phyloP scores from a whole-genome alignment of 768 basidiomycete species.

The Sporobolomyces pararoseus region DNA sequence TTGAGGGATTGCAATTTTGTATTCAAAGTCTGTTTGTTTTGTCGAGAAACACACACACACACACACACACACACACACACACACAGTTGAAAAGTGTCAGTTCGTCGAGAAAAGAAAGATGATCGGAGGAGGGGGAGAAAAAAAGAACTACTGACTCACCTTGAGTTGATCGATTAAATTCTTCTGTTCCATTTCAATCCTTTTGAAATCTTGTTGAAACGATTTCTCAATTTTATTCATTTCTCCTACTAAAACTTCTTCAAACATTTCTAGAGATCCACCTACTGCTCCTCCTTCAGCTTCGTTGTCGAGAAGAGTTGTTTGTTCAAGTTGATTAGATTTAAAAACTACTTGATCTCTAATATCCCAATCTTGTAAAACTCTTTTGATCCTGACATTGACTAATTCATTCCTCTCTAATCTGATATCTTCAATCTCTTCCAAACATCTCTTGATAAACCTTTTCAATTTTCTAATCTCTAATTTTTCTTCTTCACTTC shows the following conservation, averaged over 20 bases:
- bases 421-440: background rate
- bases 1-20: slow-evolving; percentile 61
- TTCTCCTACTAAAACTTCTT: slow-evolving; percentile 72
- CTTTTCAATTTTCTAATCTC: background rate
- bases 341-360: too few species aligned
- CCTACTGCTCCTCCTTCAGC: slow-evolving; percentile 50
- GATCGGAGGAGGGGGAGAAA: too few species aligned
- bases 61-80: too few species aligned
- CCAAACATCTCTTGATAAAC: background rate
- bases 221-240: slow-evolving; percentile 76
- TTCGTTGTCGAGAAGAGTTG: too few species aligned
- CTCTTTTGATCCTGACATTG: too few species aligned
- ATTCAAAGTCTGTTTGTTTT: slow-evolving; percentile 61
- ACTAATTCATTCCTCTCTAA: too few species aligned
- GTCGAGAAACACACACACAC: too few species aligned
- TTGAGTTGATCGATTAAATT: slow-evolving; percentile 64
- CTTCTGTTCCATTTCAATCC: slow-evolving; percentile 59
- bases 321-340: slow-evolving; percentile 42
- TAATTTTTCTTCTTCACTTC: background rate
- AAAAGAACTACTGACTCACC: slow-evolving; percentile 52
- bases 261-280: slow-evolving; percentile 69
- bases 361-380: too few species aligned
- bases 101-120: too few species aligned
- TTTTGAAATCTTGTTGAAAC: slow-evolving; percentile 41
- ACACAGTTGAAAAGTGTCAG: too few species aligned